phyloP scores from a whole-genome alignment of 495 filamentous ascomycete genomes.

The Hypoxylon trugodes region DNA sequence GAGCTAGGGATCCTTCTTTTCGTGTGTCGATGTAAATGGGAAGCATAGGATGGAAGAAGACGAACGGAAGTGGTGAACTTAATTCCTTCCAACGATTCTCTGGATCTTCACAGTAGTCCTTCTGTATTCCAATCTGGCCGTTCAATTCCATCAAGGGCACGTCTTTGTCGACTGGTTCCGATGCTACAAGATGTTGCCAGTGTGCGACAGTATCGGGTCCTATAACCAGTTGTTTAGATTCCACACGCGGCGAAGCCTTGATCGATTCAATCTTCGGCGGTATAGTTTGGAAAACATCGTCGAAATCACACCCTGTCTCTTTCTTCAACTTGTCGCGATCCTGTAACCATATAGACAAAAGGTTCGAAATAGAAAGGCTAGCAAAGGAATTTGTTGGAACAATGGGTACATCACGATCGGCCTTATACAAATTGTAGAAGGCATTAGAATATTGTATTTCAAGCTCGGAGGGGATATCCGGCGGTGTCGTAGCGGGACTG shows the following conservation, averaged over 20 bases:
- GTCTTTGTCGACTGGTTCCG: constrained; percentile 64
- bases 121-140: constrained; percentile 81
- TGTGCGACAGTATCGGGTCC: constrained; percentile 54
- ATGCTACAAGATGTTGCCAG: constrained; percentile 77
- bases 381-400: constrained; percentile 72
- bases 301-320: constrained; percentile 54
- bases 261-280: constrained; percentile 50
- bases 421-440: constrained; percentile 75
- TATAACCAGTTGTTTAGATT: constrained; percentile 56
- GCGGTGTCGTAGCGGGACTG: constrained; percentile 64
- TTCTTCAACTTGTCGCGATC: constrained; percentile 61
- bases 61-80: constrained; percentile 82
- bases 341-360: constrained; percentile 76
- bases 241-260: constrained; percentile 47
- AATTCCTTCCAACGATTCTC: constrained; percentile 79
- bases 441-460: constrained; percentile 74
- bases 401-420: constrained; percentile 62
- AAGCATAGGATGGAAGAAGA: constrained; percentile 82
- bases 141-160: constrained; percentile 85
- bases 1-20: constrained; percentile 79
- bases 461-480: constrained; percentile 62
- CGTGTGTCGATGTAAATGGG: constrained; percentile 93
- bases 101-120: constrained; percentile 76
- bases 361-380: constrained; percentile 70
- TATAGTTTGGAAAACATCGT: constrained; percentile 60